These are phyloP conservation scores for Leishmania amazonensis DNA, from an alignment of 208 protist species.

Conservation along the genomic window DNA sequence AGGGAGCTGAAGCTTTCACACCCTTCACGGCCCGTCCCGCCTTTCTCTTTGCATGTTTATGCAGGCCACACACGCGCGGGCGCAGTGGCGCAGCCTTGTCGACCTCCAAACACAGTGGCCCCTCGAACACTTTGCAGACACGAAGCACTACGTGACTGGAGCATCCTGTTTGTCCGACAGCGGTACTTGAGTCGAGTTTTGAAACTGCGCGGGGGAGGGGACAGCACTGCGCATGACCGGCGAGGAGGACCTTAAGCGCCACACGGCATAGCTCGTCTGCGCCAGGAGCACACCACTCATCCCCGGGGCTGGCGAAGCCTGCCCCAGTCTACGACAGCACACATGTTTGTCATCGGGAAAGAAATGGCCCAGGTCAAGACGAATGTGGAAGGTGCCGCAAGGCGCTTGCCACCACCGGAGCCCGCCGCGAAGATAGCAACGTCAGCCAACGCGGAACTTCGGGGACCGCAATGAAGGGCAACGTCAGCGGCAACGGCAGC, in stretches of 20 bases:
- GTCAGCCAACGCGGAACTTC: neutral
- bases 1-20: no score
- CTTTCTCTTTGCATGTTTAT: no score
- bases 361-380: neutral
- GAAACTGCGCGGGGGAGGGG: neutral
- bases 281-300: neutral
- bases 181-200: neutral
- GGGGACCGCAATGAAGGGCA: neutral
- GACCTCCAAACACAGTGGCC: no score
- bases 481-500: neutral
- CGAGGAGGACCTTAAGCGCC: neutral
- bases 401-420: neutral
- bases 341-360: neutral
- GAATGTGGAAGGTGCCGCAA: neutral
- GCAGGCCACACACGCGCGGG: no score
- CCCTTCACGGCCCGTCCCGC: no score
- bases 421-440: neutral
- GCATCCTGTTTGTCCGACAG: neutral
- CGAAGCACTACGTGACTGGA: no score
- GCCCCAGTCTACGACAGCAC: neutral
- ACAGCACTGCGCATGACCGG: neutral
- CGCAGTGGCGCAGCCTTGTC: no score
- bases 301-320: neutral
- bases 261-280: neutral
- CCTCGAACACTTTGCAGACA: no score